Conservation (phyloP, 2,329 filamentous ascomycete genomes). For the Tolypocladium tundrense region DNA sequence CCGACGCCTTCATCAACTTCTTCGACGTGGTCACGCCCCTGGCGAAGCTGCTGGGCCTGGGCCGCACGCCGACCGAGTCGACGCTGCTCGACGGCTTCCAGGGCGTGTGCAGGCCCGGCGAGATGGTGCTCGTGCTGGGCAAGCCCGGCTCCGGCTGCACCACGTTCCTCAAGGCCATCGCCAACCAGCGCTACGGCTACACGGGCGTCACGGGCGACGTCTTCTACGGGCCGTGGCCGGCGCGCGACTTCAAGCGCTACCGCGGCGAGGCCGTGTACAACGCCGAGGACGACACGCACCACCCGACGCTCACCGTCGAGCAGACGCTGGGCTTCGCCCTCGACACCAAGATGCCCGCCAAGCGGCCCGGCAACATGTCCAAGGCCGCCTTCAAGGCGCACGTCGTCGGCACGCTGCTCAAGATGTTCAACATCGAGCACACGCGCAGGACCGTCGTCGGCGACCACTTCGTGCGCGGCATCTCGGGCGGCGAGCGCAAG, state of each 20-base stretch:
- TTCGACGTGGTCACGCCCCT: slow-evolving; percentile 63
- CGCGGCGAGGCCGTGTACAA: slow-evolving; percentile 80
- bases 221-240: slow-evolving; percentile 62
- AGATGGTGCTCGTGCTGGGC: slow-evolving; percentile 81
- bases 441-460: slow-evolving; percentile 79
- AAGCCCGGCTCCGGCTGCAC: slow-evolving; percentile 65
- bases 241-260: slow-evolving; percentile 62
- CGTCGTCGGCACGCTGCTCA: slow-evolving; percentile 64
- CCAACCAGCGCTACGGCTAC: slow-evolving; percentile 53
- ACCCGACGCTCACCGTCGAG: slow-evolving; percentile 75
- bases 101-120: slow-evolving; percentile 64
- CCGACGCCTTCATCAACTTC: slow-evolving; percentile 65
- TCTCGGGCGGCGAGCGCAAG: slow-evolving; percentile 71
- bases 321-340: slow-evolving; percentile 81
- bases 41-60: slow-evolving; percentile 51
- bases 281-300: slow-evolving; percentile 69
- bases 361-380: slow-evolving; percentile 63
- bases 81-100: slow-evolving; percentile 65
- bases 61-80: slow-evolving; percentile 58
- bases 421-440: slow-evolving; percentile 92
- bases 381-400: slow-evolving; percentile 67
- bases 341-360: slow-evolving; percentile 74
- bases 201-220: slow-evolving; percentile 57
- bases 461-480: slow-evolving; percentile 68
- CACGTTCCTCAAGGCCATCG: slow-evolving; percentile 57